Evolutionary conservation across 2,329 filamentous ascomycete genomes (phyloP).

Genomic region (Colletotrichum zoysiae): DNA sequence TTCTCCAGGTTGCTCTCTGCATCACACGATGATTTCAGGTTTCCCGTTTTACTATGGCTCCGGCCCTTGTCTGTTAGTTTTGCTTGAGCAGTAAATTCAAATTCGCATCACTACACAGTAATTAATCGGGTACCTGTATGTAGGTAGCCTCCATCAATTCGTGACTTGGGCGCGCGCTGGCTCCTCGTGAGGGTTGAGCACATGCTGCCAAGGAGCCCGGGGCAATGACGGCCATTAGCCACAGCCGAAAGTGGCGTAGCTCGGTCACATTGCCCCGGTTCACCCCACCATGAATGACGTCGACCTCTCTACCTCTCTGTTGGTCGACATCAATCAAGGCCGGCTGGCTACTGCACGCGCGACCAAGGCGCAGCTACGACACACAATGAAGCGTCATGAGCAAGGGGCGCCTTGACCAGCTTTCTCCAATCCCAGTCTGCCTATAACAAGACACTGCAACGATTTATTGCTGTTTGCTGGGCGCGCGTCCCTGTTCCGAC

Average conservation of each 20-base stretch:
- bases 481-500: slow-evolving; percentile 17
- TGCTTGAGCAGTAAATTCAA: slow-evolving; percentile 35
- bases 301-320: slow-evolving; percentile 11
- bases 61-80: slow-evolving; percentile 35
- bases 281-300: slow-evolving; percentile 41
- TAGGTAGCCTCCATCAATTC: too few species aligned
- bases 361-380: slow-evolving; percentile 33
- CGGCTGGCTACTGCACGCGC: slow-evolving; percentile 21
- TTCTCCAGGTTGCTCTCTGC: slow-evolving; percentile 32
- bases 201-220: slow-evolving; percentile 31
- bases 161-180: not conserved
- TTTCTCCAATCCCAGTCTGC: slow-evolving; percentile 2
- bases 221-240: slow-evolving; percentile 22
- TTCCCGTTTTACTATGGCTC: slow-evolving; percentile 32
- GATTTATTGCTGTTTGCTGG: slow-evolving; percentile 4
- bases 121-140: not conserved
- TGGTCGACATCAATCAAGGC: slow-evolving; percentile 38
- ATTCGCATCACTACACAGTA: slow-evolving; percentile 26
- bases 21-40: slow-evolving; percentile 40
- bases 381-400: slow-evolving; percentile 19
- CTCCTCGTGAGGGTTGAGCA: slow-evolving; percentile 11
- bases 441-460: slow-evolving; percentile 33
- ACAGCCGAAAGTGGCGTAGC: slow-evolving; percentile 38
- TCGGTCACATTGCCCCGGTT: slow-evolving; percentile 6
- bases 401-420: slow-evolving; percentile 16